Evolutionary conservation across 768 basidiomycete genomes (phyloP), one percentile per base, ranked within the genome.

Genomic region (Botryobasidium botryosum): DNA sequence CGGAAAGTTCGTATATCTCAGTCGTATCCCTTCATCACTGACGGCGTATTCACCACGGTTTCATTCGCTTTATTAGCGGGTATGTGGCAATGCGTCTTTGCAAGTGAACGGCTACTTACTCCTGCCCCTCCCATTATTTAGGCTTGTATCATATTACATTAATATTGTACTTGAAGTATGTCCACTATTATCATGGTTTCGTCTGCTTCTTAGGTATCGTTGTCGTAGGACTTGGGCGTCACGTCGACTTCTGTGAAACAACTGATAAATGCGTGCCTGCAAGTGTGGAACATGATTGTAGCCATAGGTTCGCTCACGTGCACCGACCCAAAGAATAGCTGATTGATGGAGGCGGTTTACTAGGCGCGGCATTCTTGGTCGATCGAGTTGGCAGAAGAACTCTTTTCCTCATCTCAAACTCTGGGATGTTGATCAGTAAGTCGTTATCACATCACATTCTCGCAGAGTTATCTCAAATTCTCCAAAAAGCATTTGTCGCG

Each of bases 121-220:
- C 10, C 31, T 33, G 17, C 8, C 17, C 8, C 31, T 8, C 17
- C 31, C 31, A 17, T 17, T 33, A n/a, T 33, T 12, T 39, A 23
- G 77, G 13, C 61, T 81, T 26, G 71, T 80, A 1, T 77, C 76
- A 1, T 80, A 77, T 58, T 84, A 83, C 55, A 78, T 84, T 51
- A 72, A 77, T 50, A 60, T 77, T 13, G 70, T 82, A 3, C 59
- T 84, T 35, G 68, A 74, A 35, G 70, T 39, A 20, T 12, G 37
- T 20, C 10, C 15, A 12, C 37, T 10, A 12, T 15, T 10, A n/a
- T 39, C 10, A 12, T 39, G 12, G 12, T 23, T 23, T 10, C 13
- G 20, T 46, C 12, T 26, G 21, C 27, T 18, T 10, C 46, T n/a
- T 18, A 25, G 20, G 46, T 46, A n/a, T 45, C 8, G 18, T 17